Evolutionary conservation across 2,329 filamentous ascomycete genomes (phyloP), one percentile per base, ranked within the genome.

Genomic region (Berkeleyomyces rouxiae): DNA sequence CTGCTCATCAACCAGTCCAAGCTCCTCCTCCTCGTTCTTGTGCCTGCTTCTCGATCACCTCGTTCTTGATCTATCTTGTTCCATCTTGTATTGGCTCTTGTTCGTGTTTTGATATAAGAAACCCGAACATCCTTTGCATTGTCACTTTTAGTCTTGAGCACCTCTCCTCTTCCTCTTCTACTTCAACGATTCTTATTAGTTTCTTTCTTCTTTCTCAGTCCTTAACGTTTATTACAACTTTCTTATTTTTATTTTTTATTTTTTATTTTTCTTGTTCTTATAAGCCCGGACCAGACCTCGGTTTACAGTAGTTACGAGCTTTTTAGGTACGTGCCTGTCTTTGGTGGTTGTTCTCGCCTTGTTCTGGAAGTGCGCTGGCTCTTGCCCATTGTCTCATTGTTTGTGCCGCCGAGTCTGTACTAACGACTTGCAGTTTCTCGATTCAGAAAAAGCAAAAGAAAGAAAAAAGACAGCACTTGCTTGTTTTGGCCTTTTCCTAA

Each of bases 1-100:
- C 31, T 53, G 44, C 53, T 59, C 49, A 59, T 63, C 62, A 63
- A 60, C 40, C 58, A 60, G 51, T 51, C 44, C 59, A 58, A 55
- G 47, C 51, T 61, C 49, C 51, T 61, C 44, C 37, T 63, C 55
- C n/a, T 58, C 55, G 23, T 59, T 59, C 16, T 40, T 59, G 49
- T 36, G 49, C 49, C 49, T 53, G 49, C 23, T 53, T 53, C 49
- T 53, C 31, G 49, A 53, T 53, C 23, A 23, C 33, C 49, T 53
- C 11, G 49, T 57, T 61, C 16, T 60, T 44, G 47, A 43, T 44
- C 37, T 42, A 16, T 53, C 49, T 62, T 61, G 16, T 11, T 37
- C 13, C 31, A 53, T 16, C 43, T 16, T 44, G 23, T 9, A 46
- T 46, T 47, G 44, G 44, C n/a, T 3, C n/a, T 47, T 53, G 49